A percentile compares a stretch with the other conserved stretches of the same genome.
Evolutionary conservation across 2,329 filamentous ascomycete species (phyloP).

Genomic region (Huntiella savannae): DNA sequence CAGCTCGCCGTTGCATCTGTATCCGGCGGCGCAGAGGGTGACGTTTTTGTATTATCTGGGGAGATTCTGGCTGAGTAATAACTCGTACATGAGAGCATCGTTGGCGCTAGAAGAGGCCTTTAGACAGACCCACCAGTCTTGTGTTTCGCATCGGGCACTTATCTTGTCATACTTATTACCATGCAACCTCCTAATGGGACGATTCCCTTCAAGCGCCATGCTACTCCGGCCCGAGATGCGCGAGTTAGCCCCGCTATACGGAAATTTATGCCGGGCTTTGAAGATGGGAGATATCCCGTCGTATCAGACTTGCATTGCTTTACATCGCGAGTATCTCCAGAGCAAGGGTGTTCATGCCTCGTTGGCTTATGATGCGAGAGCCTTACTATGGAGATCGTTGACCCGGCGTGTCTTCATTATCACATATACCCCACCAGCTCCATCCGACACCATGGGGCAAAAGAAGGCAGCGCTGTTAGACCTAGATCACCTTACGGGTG

Average conservation of each 20-base stretch:
- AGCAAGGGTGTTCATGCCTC: slow-evolving; percentile 57
- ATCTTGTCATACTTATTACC: slow-evolving; percentile 74
- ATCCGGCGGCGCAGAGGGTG: slow-evolving; percentile 70
- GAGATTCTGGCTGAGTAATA: slow-evolving; percentile 71
- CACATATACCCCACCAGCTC: slow-evolving; percentile 50
- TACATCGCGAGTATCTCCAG: slow-evolving; percentile 53
- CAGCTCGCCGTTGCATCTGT: slow-evolving; percentile 62
- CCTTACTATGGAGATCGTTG: slow-evolving; percentile 69
- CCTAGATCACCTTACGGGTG: slow-evolving; percentile 45
- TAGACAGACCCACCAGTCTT: slow-evolving; percentile 40
- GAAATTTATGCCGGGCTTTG: slow-evolving; percentile 55
- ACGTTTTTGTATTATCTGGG: slow-evolving; percentile 92
- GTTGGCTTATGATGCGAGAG: slow-evolving; percentile 57
- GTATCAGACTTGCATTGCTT: slow-evolving; percentile 51
- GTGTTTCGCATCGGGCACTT: slow-evolving; percentile 53
- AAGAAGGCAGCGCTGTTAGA: slow-evolving; percentile 57
- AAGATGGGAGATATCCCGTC: slow-evolving; percentile 52
- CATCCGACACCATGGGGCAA: slow-evolving; percentile 26
- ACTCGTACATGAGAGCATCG: slow-evolving; percentile 61
- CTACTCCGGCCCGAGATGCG: slow-evolving; percentile 51
- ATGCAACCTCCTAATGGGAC: slow-evolving; percentile 65
- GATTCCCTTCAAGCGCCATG: slow-evolving; percentile 52
- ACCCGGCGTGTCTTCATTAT: slow-evolving; percentile 60
- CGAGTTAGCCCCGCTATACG: slow-evolving; percentile 46
- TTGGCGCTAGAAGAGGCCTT: slow-evolving; percentile 64